These are phyloP conservation scores for Pyrenophora tritici-repentis DNA, from an alignment of 2,329 filamentous ascomycete genomes.

Conservation along the genomic window DNA sequence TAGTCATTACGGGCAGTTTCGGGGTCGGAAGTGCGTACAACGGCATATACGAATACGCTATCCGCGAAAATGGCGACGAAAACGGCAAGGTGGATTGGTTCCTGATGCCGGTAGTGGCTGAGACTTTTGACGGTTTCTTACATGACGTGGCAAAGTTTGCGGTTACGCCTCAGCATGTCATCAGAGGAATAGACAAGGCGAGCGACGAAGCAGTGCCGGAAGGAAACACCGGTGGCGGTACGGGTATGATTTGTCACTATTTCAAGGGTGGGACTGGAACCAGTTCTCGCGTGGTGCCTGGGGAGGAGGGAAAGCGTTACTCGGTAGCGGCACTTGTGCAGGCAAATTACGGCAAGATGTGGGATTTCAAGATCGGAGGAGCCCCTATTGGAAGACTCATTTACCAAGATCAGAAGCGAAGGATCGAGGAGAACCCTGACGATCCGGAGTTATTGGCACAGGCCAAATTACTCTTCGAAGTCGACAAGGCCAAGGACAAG, in stretches of 20 bases:
- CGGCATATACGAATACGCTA: constrained; percentile 62
- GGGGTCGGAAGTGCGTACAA: constrained; percentile 63
- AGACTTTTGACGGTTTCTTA: constrained; percentile 67
- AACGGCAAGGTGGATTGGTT: constrained; percentile 58
- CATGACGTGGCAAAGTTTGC: constrained; percentile 63
- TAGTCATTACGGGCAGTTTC: constrained; percentile 64
- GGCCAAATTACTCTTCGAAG: constrained; percentile 36
- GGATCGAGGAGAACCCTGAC: constrained; percentile 34
- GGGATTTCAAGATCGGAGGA: constrained; percentile 63
- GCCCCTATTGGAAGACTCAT: constrained; percentile 66
- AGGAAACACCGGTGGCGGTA: constrained; percentile 69
- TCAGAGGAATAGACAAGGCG: constrained; percentile 59
- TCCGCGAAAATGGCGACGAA: constrained; percentile 51
- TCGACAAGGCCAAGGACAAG: constrained; percentile 50
- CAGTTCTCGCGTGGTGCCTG: constrained; percentile 59
- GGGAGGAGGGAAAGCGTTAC: constrained; percentile 49
- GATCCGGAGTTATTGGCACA: constrained; percentile 35
- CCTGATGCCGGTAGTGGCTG: constrained; percentile 62
- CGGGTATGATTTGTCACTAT: constrained; percentile 68
- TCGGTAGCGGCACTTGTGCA: constrained; percentile 67
- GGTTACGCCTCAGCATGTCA: constrained; percentile 60
- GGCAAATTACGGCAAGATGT: constrained; percentile 65
- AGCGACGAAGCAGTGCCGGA: constrained; percentile 60
- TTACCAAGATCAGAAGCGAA: constrained; percentile 52
- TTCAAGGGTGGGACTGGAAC: constrained; percentile 72